These are phyloP conservation scores for Diplodia corticola DNA, from an alignment of 2,329 filamentous ascomycete species.

Conservation along the genomic window DNA sequence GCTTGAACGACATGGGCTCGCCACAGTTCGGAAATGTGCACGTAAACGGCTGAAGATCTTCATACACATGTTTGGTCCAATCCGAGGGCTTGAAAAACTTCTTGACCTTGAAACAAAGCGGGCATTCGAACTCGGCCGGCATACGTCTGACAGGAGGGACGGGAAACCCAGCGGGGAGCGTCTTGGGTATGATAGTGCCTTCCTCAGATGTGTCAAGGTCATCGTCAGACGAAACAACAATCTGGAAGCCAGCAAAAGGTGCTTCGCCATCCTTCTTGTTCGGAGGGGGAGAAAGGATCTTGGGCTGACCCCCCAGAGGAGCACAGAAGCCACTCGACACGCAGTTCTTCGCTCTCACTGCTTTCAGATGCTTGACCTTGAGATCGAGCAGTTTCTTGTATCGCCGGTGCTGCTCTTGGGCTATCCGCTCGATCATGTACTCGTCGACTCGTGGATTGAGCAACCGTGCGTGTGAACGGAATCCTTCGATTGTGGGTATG, in stretches of 20 bases:
- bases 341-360: constrained; percentile 60
- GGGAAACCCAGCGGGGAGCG: constrained; percentile 78
- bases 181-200: constrained; percentile 55
- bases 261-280: constrained; percentile 57
- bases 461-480: constrained; percentile 69
- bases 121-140: constrained; percentile 87
- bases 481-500: constrained; percentile 72
- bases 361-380: constrained; percentile 68
- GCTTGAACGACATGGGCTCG: constrained; percentile 89
- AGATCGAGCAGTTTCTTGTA: constrained; percentile 75
- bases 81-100: constrained; percentile 89
- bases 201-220: constrained; percentile 69
- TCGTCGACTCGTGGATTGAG: constrained; percentile 72
- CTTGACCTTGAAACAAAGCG: constrained; percentile 81
- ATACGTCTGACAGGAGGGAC: constrained; percentile 74
- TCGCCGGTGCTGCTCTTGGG: constrained; percentile 74
- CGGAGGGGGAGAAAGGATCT: constrained; percentile 61
- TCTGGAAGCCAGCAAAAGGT: constrained; percentile 54
- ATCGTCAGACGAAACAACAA: constrained; percentile 60
- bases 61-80: constrained; percentile 95
- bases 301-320: constrained; percentile 65
- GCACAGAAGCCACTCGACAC: constrained; percentile 63
- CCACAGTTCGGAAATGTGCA: constrained; percentile 84
- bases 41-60: constrained; percentile 89
- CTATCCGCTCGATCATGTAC: constrained; percentile 76